Evolutionary conservation across 768 basidiomycete species (phyloP), one percentile per base, ranked within the genome.

Genomic region (Candolleomyces eurysporus): DNA sequence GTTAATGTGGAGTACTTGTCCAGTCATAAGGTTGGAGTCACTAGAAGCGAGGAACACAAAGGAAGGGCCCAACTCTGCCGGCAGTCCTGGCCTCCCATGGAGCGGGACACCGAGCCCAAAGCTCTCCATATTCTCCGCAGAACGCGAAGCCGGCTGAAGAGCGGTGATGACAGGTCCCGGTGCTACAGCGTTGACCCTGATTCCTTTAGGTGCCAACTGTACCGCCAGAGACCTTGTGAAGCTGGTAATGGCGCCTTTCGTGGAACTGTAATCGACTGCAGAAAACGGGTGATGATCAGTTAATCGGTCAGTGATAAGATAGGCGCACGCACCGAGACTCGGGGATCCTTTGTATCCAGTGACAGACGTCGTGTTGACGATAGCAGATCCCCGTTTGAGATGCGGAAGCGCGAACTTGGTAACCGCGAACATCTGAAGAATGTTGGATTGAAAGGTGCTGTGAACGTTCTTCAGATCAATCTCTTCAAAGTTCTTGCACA

Each of bases 341-440:
- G 2, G 30, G 13, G 73, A 76, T 11, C 73, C 75, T 60, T 73
- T 77, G 69, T 82, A 82, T 14, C 81, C 82, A 0, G 84, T 84
- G 31, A 88, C 85, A 5, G 80, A 82, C 4, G 85, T 80, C 5
- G 85, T 84, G 70, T 86, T 85, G 76, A 89, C 83, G 68, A 88
- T 87, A 32, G 75, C 74, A 3, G 78, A 72, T 1, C 87, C 85
- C 46, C 82, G 80, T 65, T 82, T 82, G 72, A 87, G 75, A 70
- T 87, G 81, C 17, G 86, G 84, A 16, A 86, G 68, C 14, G 84
- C 80, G 63, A 73, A 79, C 68, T 84, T 85, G 30, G 83, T 79
- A 22, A 86, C 60, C 0, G 81, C 83, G 61, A 88, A 82, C 84
- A 83, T 84, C 63, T 78, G 78, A 48, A 88, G 62, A 66, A 87